Conservation (phyloP, 306 rosid species). For the Pyrus communis region DNA sequence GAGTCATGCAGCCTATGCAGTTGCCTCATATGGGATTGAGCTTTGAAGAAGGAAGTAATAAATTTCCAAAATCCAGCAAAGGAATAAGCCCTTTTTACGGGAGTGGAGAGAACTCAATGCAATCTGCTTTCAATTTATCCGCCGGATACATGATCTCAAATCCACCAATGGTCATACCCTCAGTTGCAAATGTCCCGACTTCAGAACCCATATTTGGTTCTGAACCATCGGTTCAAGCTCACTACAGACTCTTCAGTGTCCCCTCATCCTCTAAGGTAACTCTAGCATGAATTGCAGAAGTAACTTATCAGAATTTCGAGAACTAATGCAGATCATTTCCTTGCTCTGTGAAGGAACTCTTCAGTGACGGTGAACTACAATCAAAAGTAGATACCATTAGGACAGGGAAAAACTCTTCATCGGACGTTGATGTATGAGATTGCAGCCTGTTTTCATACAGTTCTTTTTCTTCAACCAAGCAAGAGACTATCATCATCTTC, state of each 20-base stretch:
- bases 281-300: not conserved
- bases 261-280: conserved; percentile 34
- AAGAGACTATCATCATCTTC: conserved; percentile 16
- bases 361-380: conserved; percentile 25
- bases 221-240: conserved; percentile 39
- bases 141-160: conserved; percentile 37
- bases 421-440: conserved; percentile 24
- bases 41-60: conserved; percentile 37
- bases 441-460: conserved; percentile 5
- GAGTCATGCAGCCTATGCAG: conserved; percentile 41
- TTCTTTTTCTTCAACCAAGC: conserved; percentile 20
- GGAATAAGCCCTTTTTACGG: conserved; percentile 29
- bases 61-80: conserved; percentile 33
- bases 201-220: conserved; percentile 38
- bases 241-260: conserved; percentile 19
- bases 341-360: conserved; percentile 36
- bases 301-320: not conserved
- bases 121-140: conserved; percentile 30
- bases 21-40: conserved; percentile 44
- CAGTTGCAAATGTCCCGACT: conserved; percentile 28
- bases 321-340: conserved; percentile 16
- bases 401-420: conserved; percentile 32
- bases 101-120: conserved; percentile 30
- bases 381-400: conserved; percentile 29
- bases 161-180: conserved; percentile 32